phyloP scores from a whole-genome alignment of 2,329 filamentous ascomycete genomes.

The Pseudogymnoascus sp. region DNA sequence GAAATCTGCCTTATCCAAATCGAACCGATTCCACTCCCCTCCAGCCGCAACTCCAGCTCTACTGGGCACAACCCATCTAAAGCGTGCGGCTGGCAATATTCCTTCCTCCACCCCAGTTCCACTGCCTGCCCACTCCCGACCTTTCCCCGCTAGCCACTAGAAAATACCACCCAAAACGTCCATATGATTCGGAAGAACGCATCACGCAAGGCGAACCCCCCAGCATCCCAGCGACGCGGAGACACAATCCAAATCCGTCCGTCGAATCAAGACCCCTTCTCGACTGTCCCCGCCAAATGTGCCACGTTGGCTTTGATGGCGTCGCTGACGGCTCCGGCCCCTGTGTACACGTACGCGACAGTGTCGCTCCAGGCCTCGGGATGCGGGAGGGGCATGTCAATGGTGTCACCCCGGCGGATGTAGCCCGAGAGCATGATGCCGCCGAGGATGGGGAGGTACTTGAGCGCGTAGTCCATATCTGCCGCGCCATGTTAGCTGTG shows the following conservation, averaged over 20 bases:
- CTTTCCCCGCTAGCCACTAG: neutral
- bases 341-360: slow-evolving; percentile 48
- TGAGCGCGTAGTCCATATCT: slow-evolving; percentile 44
- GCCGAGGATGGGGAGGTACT: slow-evolving; percentile 46
- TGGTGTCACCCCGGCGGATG: slow-evolving; percentile 43
- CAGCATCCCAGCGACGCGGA: neutral
- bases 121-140: neutral
- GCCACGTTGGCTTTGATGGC: slow-evolving; percentile 46
- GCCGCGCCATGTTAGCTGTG: neutral
- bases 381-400: slow-evolving; percentile 52
- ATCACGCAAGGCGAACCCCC: neutral
- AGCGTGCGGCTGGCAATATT: neutral
- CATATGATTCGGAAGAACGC: slow-evolving; percentile 3
- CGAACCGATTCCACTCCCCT: neutral
- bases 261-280: neutral
- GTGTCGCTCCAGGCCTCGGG: slow-evolving; percentile 51
- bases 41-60: neutral
- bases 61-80: neutral
- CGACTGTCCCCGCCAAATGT: slow-evolving; percentile 45
- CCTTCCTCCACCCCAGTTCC: neutral
- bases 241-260: neutral
- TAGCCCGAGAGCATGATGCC: slow-evolving; percentile 48
- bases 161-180: neutral
- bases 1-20: neutral
- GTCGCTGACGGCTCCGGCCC: slow-evolving; percentile 38